phyloP scores from a whole-genome alignment of 1,139 yeast species.

The Blastobotrys capitulatus region DNA sequence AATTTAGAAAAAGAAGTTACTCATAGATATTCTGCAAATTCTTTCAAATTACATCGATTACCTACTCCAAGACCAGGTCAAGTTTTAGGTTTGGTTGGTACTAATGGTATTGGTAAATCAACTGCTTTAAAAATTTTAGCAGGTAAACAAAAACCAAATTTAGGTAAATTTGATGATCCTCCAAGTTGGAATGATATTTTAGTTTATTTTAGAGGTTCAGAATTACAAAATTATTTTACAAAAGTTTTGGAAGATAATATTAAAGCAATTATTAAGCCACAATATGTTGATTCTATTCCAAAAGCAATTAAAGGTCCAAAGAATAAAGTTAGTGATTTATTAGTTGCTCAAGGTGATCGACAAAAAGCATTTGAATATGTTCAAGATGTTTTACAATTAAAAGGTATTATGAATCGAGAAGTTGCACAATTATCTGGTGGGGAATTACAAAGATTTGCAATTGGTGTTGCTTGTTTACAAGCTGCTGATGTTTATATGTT shows the following conservation, averaged over 20 bases:
- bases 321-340: conserved; percentile 78
- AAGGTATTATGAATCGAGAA: conserved; percentile 73
- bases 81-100: conserved; percentile 94
- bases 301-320: conserved; percentile 90
- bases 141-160: conserved; percentile 96
- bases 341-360: conserved; percentile 70
- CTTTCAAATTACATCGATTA: conserved; percentile 91
- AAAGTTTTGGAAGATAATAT: conserved; percentile 89
- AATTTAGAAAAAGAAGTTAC: conserved; percentile 88
- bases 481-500: conserved; percentile 96
- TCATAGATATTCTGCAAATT: conserved; percentile 95
- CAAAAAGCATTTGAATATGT: conserved; percentile 56
- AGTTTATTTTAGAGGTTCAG: conserved; percentile 90
- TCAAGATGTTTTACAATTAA: conserved; percentile 65
- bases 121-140: conserved; percentile 97
- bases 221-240: conserved; percentile 91
- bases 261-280: conserved; percentile 95
- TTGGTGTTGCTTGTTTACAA: conserved; percentile 96
- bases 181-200: conserved; percentile 97
- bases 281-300: conserved; percentile 95
- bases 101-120: conserved; percentile 98
- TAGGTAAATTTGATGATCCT: conserved; percentile 90
- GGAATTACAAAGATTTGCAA: conserved; percentile 96
- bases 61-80: conserved; percentile 99
- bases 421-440: conserved; percentile 93